Evolutionary conservation across 164 flowering plant genomes (phyloP), one percentile per base, ranked within the genome.

Genomic region (Amborella trichopoda): DNA sequence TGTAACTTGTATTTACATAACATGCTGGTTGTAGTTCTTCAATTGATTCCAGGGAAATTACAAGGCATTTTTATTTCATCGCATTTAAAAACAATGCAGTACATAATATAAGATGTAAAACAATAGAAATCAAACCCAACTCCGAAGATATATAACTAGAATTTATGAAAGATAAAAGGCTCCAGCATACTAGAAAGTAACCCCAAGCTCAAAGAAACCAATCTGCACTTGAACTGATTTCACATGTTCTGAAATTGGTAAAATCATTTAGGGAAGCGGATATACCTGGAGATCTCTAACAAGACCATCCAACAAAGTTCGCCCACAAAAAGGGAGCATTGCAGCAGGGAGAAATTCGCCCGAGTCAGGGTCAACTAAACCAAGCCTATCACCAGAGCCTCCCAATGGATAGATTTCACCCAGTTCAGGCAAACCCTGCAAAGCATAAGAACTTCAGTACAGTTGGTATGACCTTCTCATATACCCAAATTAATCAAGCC

Each of bases 321-420:
- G 65, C 36, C 98, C 98, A 74, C 91, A 81, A 64, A 75, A 86
- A 58, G 94, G 87, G 69, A 90, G 96, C 94, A 90, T 81, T 43
- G 98, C 98, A 63, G 98, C 93, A 40, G 98, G 98, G 60, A 90
- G 98, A 60, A 85, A 80, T 73, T 90, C 98, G 53, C 89, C 89
- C 23, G 98, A 79, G 49, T 65, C 67, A 49, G 79, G 71, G 67
- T 90, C 94, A 45, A 86, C 84, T 59, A 90, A 75, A 59, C 93
- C 96, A 62, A 90, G 94, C 67, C 98, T 76, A 57, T 90, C 98
- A 43, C 87, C 98, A 26, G 94, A 76, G 61, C 98, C 98, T 54
- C 98, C 98, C 28, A 90, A 61, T 47, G 98, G 95, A 73, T 90
- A 90, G 43, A 90, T 86, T 74, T 90, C 98, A 60, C 94, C 98